These are phyloP conservation scores for Prunus salicina DNA, from an alignment of 306 rosid genomes.

Conservation along the genomic window DNA sequence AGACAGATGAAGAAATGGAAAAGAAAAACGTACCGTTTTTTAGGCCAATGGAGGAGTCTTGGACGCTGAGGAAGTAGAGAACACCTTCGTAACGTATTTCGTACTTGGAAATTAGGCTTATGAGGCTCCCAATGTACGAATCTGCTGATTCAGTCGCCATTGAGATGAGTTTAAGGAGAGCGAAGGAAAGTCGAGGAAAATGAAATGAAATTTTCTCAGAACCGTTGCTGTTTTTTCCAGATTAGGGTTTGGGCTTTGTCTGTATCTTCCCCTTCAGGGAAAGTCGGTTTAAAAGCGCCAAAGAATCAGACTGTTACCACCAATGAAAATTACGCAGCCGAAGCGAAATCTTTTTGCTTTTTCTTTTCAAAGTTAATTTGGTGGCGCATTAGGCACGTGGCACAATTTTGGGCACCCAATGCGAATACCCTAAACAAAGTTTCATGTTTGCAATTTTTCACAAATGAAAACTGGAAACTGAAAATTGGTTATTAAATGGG, in stretches of 20 bases:
- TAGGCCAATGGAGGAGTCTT: slow-evolving; percentile 62
- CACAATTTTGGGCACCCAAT: too few relatives aligned
- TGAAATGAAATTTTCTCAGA: neutral
- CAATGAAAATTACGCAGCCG: too few relatives aligned
- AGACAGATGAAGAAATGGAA: neutral
- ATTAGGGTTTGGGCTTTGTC: slow-evolving; percentile 5
- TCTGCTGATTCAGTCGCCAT: slow-evolving; percentile 53
- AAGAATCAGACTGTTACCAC: neutral
- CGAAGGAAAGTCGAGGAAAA: neutral
- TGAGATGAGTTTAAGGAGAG: neutral
- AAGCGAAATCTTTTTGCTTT: too few relatives aligned
- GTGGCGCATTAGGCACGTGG: too few relatives aligned
- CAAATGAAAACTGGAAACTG: too few relatives aligned
- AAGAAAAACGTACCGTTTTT: slow-evolving; percentile 37
- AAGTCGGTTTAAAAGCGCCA: neutral
- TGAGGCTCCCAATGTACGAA: slow-evolving; percentile 56
- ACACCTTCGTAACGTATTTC: slow-evolving; percentile 82
- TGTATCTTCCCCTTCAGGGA: neutral
- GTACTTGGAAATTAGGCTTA: slow-evolving; percentile 60
- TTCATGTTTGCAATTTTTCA: too few relatives aligned
- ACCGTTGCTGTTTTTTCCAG: neutral
- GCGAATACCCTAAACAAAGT: too few relatives aligned
- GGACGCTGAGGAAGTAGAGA: slow-evolving; percentile 41
- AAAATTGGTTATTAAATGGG: too few relatives aligned
- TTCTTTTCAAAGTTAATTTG: too few relatives aligned